phyloP scores from a whole-genome alignment of 2,329 filamentous ascomycete species.

The Aquanectria penicillioides region DNA sequence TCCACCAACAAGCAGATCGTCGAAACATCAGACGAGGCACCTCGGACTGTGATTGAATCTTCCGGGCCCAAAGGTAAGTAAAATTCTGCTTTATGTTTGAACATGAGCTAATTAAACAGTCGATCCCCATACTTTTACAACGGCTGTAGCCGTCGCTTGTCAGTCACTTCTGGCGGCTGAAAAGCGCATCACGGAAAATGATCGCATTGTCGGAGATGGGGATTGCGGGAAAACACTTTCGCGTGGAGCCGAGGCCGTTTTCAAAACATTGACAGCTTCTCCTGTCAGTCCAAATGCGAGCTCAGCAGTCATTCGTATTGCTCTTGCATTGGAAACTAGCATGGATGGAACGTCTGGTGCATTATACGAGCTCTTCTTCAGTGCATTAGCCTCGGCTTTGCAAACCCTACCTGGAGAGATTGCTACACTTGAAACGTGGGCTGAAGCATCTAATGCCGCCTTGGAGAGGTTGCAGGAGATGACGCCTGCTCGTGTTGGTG shows the following conservation, averaged over 20 bases:
- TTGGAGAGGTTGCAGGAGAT: slow-evolving; percentile 69
- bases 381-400: slow-evolving; percentile 61
- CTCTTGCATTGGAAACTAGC: slow-evolving; percentile 45
- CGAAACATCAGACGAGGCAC: too few species aligned
- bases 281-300: too few species aligned
- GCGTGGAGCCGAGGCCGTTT: slow-evolving; percentile 12
- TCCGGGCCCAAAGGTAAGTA: too few species aligned
- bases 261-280: too few species aligned
- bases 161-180: slow-evolving; percentile 1
- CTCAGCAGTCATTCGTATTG: too few species aligned
- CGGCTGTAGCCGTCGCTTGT: neutral
- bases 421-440: slow-evolving; percentile 38
- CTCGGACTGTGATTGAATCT: too few species aligned
- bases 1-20: too few species aligned
- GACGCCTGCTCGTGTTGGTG: slow-evolving; percentile 76
- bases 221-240: slow-evolving; percentile 14
- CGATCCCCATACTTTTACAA: neutral
- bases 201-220: slow-evolving; percentile 14
- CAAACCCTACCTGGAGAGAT: neutral
- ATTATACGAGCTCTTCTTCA: slow-evolving; percentile 80
- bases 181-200: slow-evolving; percentile 5
- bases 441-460: slow-evolving; percentile 66
- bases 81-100: too few species aligned
- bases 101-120: too few species aligned
- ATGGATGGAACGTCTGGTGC: slow-evolving; percentile 82